Evolutionary conservation across 2,329 filamentous ascomycete species (phyloP), one percentile per base, ranked within the genome.

Genomic region (Anisogramma anomala): DNA sequence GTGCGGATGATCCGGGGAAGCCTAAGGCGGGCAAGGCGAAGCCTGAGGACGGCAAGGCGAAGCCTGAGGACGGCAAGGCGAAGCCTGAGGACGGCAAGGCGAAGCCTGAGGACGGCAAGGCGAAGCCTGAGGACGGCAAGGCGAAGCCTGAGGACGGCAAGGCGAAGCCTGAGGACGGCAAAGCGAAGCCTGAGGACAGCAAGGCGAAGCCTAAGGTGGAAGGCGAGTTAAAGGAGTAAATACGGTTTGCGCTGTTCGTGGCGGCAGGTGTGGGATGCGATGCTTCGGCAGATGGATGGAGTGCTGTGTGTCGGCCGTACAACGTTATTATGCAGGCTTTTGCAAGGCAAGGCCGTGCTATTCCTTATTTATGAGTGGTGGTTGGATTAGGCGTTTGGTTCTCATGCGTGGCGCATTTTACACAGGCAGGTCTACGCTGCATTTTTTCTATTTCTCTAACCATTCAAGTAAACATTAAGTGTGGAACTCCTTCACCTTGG

Each of bases 141-240:
- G 54, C n/a, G n/a, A n/a, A n/a, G n/a, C n/a, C n/a, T 52, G 78
- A 74, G 11, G 78, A 81, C n/a, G 75, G 77, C 17, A 41, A 41
- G 46, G 67, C 68, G 14, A 66, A n/a, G n/a, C n/a, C n/a, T n/a
- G n/a, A n/a, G n/a, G n/a, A n/a, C n/a, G n/a, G n/a, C n/a, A n/a
- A 67, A 51, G 64, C 67, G 48, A 64, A 60, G 52, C 53, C 54
- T 43, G 48, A 52, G 35, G 54, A 51, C 2, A 48, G 47, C 37
- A 49, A 52, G 34, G 54, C n/a, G n/a, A n/a, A n/a, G n/a, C n/a
- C n/a, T n/a, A n/a, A 51, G 2, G 49, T 47, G 37, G 57, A 50
- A 42, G 46, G 33, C 15, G 45, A 48, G 39, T 36, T 48, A 5
- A 48, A 48, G 30, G 45, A 46, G 30, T 34, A 39, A 26, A 35